These are phyloP conservation scores for Diaporthe australafricana DNA, from an alignment of 2,329 filamentous ascomycete species.

Conservation along the genomic window DNA sequence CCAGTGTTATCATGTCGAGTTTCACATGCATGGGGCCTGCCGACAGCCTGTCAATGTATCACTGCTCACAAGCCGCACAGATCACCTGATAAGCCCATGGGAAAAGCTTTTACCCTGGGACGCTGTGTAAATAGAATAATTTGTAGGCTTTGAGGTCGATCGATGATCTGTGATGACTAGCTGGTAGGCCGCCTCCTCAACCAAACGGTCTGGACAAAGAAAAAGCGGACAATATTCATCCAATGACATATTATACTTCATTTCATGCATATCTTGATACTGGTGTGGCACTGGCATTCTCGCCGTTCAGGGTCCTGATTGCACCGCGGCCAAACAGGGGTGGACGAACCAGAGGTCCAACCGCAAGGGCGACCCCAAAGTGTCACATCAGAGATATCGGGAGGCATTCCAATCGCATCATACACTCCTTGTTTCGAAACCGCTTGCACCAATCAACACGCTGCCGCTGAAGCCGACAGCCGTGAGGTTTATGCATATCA, in stretches of 20 bases:
- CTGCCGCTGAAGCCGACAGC: not conserved
- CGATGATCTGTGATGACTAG: not conserved
- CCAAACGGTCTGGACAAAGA: not conserved
- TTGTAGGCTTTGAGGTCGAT: not conserved
- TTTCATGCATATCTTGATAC: constrained; percentile 18
- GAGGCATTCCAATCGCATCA: constrained; percentile 10
- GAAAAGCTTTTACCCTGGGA: no score
- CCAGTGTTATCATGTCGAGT: no score
- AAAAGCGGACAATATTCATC: not conserved
- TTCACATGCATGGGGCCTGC: no score
- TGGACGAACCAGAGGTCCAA: not conserved
- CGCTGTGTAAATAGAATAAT: not conserved
- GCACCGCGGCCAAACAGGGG: not conserved
- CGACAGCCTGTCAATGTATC: no score
- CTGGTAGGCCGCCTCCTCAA: not conserved
- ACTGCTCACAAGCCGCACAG: no score
- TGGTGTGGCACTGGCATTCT: constrained; percentile 4
- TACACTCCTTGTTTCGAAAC: constrained; percentile 15
- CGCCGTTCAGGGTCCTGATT: not conserved
- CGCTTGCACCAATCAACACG: not conserved
- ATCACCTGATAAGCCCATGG: no score
- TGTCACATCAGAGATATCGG: constrained; percentile 11
- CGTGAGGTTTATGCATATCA: not conserved
- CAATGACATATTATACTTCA: constrained; percentile 8
- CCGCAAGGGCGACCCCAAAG: constrained; percentile 7